Conservation (phyloP, 176 grass and related monocot species). For the Chrysopogon serrulatus region DNA sequence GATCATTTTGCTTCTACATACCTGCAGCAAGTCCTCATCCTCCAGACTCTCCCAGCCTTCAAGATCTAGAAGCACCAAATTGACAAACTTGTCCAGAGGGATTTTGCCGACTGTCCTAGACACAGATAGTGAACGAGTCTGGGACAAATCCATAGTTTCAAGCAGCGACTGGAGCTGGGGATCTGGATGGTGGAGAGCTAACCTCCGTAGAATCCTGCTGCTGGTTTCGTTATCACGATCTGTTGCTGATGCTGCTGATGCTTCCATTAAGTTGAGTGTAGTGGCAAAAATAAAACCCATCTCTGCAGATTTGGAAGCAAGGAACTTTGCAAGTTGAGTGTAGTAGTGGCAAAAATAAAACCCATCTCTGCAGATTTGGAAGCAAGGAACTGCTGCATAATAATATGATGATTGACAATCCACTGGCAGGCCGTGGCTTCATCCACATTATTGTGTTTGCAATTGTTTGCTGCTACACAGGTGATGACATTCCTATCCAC, state of each 20-base stretch:
- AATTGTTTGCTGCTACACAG: background rate
- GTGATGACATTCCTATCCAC: background rate
- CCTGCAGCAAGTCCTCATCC: background rate
- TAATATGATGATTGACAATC: background rate
- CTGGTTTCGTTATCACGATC: no score
- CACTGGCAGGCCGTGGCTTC: background rate
- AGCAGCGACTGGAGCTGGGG: background rate
- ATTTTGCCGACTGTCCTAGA: background rate
- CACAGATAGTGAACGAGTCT: background rate
- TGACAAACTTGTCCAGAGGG: background rate
- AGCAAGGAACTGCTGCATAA: background rate
- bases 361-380: background rate
- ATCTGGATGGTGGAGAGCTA: background rate
- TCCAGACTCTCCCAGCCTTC: slow-evolving; percentile 1
- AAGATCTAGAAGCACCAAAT: background rate
- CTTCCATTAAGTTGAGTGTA: background rate
- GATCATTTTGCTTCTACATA: background rate
- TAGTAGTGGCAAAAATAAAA: background rate
- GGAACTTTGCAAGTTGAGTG: background rate
- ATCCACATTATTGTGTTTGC: no score
- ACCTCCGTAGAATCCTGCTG: background rate
- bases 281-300: background rate
- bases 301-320: background rate
- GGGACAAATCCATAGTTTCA: background rate
- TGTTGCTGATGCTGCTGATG: background rate